Evolutionary conservation across 495 filamentous ascomycete genomes (phyloP), one percentile per base, ranked within the genome.

Genomic region (Neurospora africana): DNA sequence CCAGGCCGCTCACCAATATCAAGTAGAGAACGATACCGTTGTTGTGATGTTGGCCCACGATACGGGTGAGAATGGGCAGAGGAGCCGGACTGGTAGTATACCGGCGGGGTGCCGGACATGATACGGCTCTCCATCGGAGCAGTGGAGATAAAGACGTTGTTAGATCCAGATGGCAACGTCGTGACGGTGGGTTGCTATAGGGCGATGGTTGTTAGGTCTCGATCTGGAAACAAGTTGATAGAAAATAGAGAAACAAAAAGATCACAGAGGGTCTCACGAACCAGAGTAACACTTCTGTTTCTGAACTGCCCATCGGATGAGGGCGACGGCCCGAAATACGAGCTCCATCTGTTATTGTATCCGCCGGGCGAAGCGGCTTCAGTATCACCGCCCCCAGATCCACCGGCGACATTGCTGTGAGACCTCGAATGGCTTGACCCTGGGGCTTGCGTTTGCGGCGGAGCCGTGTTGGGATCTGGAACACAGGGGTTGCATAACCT

Each of bases 401-500:
- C 53, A 58, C 33, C 43, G 39, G 9, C 27, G 27, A 73, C n/a
- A 38, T 70, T 75, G 74, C 73, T 81, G 8, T 80, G 78, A 3
- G 81, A 75, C 61, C 81, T 76, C 10, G 78, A 71, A 69, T 79
- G 79, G 53, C 35, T 72, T 33, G 53, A 33, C 15, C 68, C 65
- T 10, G 69, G 72, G 5, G 70, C 68, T 41, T 80, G 81, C n/a
- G 75, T 75, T 69, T 79, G 79, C 17, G 84, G 83, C 61, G 92
- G 93, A 38, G 89, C 86, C 19, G 87, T 91, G 75, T 95, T 96
- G 4, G 94, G 94, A 81, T 97, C 94, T 35, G 93, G 94, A 27
- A 97, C 94, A 77, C 94, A 98, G 2, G 94, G 94, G 77, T 98
- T 97, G 85, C 94, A 98, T 13, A 98, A 89, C 69, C 94, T 87